These are phyloP conservation scores for Lichtheimia hyalospora DNA, from an alignment of 371 early-diverging fungal species.

Conservation along the genomic window DNA sequence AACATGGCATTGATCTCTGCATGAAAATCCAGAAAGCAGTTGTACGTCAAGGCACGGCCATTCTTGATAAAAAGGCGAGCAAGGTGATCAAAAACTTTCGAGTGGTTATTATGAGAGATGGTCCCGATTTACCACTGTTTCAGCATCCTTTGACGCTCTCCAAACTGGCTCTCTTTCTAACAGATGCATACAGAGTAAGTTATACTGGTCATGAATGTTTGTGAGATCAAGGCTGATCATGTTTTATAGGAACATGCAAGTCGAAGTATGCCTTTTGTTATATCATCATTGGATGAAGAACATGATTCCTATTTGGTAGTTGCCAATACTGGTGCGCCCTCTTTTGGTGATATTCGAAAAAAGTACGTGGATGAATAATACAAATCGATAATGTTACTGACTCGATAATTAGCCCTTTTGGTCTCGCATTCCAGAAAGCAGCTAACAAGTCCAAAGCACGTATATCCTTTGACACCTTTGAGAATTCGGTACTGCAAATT, in stretches of 20 bases:
- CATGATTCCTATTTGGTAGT: slow-evolving; percentile 67
- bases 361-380: slow-evolving; percentile 52
- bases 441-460: slow-evolving; percentile 57
- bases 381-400: background rate
- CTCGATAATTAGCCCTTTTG: slow-evolving; percentile 58
- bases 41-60: slow-evolving; percentile 70
- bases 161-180: slow-evolving; percentile 76
- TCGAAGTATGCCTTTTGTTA: slow-evolving; percentile 64
- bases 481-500: slow-evolving; percentile 64
- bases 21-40: slow-evolving; percentile 76
- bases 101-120: slow-evolving; percentile 64
- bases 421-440: slow-evolving; percentile 68
- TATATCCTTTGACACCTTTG: slow-evolving; percentile 69
- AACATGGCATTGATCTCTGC: slow-evolving; percentile 69
- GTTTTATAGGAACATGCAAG: slow-evolving; percentile 50
- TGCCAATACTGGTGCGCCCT: slow-evolving; percentile 61
- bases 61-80: slow-evolving; percentile 75
- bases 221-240: background rate
- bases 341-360: slow-evolving; percentile 62
- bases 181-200: slow-evolving; percentile 74
- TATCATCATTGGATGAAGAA: slow-evolving; percentile 61
- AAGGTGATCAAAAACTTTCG: slow-evolving; percentile 72
- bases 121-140: slow-evolving; percentile 55
- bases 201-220: background rate
- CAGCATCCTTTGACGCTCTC: slow-evolving; percentile 63